Percentiles rank a stretch among this genome's conserved stretches.
Conservation (phyloP, 345 rosid species). For the Chamaenerion angustifolium region DNA sequence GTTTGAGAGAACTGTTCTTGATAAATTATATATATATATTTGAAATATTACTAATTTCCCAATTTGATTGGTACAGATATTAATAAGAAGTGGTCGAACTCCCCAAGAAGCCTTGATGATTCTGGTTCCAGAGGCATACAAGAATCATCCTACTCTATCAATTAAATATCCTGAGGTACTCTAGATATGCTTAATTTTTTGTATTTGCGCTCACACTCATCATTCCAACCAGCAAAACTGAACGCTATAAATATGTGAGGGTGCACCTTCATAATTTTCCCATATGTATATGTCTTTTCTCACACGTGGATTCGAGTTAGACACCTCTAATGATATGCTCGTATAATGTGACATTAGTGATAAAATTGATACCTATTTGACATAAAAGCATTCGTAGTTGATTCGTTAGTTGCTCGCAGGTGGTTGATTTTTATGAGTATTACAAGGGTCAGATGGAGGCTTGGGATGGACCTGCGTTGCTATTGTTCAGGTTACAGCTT, state of each 20-base stretch:
- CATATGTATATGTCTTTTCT: no score
- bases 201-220: not conserved
- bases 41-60: not conserved
- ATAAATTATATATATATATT: not conserved
- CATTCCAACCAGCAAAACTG: no score
- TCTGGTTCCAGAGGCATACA: constrained; percentile 99
- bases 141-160: constrained; percentile 78
- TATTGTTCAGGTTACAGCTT: constrained; percentile 62
- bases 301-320: no score
- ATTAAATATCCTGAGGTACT: constrained; percentile 88
- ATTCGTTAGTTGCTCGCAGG: constrained; percentile 29
- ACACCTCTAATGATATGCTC: not conserved
- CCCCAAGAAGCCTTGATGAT: constrained; percentile 95
- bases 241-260: no score
- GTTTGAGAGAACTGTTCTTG: no score
- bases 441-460: constrained; percentile 99
- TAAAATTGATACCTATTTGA: constrained; percentile 1
- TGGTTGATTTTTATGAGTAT: constrained; percentile 82
- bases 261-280: not conserved
- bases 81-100: constrained; percentile 81
- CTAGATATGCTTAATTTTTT: constrained; percentile 1
- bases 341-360: not conserved
- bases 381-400: constrained; percentile 1
- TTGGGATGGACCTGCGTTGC: constrained; percentile 99
- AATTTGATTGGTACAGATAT: constrained; percentile 32